Base-by-base conservation (phyloP, 2,329 filamentous ascomycete species). In the Ascochyta koolunga region DNA sequence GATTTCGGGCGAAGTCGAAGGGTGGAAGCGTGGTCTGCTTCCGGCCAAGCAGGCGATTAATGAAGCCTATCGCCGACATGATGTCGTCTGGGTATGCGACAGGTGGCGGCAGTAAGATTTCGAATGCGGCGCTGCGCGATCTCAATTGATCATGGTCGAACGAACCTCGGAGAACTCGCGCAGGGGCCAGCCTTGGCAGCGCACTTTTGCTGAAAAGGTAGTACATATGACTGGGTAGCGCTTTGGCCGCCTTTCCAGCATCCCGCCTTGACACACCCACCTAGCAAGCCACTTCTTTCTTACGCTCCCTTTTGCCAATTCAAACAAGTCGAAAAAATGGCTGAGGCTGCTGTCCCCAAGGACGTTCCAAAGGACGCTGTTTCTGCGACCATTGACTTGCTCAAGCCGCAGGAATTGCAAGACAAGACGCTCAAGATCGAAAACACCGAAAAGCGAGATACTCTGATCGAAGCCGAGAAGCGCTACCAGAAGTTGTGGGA, bases 401-500 rank as follows among this genome's bases (percentile, higher is more conserved):
- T 86, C 64, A 80, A 84, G 68, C 81, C 82, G 50, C 77, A 76
- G 68, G 78, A 80, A 62, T 78, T 77, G 66, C 78, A 82, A 40
- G 82, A 83, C 66, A 86, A 86, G 60, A 88, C 85, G 35, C 76
- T 88, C 59, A 87, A 88, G 70, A 82, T 88, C 60, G 86, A 88
- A 76, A 86, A 86, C 69, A 96, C 92, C 33, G 91, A 96, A 69
- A 96, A 96, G 79, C 83, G 92, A 74, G 91, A 96, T 70, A 84
- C 87, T 44, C 81, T 96, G 63, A 88, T 95, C 66, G 86, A 86
- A 27, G 84, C 89, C 68, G 93, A 98, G 80, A 96, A 95, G 80
- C 92, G 92, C 73, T 97, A 96, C 78, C 93, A 98, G 79, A 80
- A 87, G 71, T 82, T 88, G 84, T 96, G 91, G 91, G 85, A 88